These are phyloP conservation scores for Silene uniflora DNA, from an alignment of 148 eudicot genomes.

Conservation along the genomic window DNA sequence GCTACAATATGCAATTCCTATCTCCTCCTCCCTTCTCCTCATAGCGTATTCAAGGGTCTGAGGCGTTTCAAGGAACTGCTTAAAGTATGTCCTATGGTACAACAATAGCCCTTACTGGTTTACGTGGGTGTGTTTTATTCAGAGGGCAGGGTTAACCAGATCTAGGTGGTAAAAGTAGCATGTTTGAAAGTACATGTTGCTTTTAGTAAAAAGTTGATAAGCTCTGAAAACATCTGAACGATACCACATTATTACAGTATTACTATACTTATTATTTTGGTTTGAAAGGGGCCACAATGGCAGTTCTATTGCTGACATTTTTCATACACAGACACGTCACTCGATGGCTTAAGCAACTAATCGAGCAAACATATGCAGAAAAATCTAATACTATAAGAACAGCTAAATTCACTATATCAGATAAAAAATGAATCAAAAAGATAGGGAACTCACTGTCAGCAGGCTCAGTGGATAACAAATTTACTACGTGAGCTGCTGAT, in stretches of 20 bases:
- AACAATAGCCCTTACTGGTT: not conserved
- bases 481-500: conserved; percentile 83
- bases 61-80: too few species aligned
- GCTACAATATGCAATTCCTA: too few species aligned
- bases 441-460: conserved; percentile 60
- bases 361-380: too few species aligned
- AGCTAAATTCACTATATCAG: not conserved
- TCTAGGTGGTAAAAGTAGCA: not conserved
- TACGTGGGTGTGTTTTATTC: not conserved
- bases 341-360: too few species aligned
- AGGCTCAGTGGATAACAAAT: conserved; percentile 92
- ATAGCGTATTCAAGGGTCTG: too few species aligned
- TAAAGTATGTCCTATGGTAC: not conserved
- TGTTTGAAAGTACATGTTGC: not conserved
- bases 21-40: too few species aligned
- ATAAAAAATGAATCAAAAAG: not conserved
- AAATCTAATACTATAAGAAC: not conserved
- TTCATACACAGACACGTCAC: too few species aligned
- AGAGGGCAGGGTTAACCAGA: not conserved
- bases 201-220: not conserved
- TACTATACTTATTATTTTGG: not conserved
- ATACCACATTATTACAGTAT: not conserved
- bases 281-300: not conserved
- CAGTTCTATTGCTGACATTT: not conserved
- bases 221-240: not conserved